Percentiles rank a stretch among this genome's conserved stretches.
Conservation (phyloP, 257 asterid species). For the Perilla frutescens region DNA sequence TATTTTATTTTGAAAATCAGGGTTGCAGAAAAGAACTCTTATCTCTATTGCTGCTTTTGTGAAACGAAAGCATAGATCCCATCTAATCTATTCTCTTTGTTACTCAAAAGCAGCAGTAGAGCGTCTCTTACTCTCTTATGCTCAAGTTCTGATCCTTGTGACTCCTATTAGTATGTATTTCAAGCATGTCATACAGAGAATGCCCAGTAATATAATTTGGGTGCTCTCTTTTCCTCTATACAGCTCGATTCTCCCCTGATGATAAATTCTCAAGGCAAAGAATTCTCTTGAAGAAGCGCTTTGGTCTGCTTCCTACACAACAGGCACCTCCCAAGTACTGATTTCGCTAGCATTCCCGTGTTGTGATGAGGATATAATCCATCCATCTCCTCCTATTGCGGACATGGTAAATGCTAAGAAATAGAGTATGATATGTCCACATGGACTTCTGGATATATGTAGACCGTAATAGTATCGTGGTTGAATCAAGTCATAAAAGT, state of each 20-base stretch:
- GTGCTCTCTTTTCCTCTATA: background rate
- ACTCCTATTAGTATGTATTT: background rate
- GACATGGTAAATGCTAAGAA: background rate
- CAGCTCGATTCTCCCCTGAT: slow-evolving; percentile 87
- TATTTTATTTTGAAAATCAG: no score
- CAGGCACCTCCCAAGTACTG: slow-evolving; percentile 62
- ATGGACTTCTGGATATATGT: background rate
- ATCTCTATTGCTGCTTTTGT: no score
- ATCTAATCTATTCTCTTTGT: background rate
- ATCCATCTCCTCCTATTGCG: background rate
- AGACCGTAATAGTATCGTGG: background rate
- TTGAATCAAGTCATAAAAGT: no score
- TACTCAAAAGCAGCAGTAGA: background rate
- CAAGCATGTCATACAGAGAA: no score
- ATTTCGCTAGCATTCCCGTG: background rate
- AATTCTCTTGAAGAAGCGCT: slow-evolving; percentile 74
- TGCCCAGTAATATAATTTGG: no score
- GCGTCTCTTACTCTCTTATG: background rate
- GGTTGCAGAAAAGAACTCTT: no score
- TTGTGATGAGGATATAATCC: background rate
- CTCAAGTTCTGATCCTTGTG: no score
- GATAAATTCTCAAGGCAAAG: slow-evolving; percentile 81
- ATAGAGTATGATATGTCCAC: background rate
- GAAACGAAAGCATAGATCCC: no score
- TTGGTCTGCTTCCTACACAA: slow-evolving; percentile 78